A percentile compares a stretch with the other conserved stretches of the same genome.
Evolutionary conservation across 345 rosid genomes (phyloP).

Genomic region (Populus euphratica): DNA sequence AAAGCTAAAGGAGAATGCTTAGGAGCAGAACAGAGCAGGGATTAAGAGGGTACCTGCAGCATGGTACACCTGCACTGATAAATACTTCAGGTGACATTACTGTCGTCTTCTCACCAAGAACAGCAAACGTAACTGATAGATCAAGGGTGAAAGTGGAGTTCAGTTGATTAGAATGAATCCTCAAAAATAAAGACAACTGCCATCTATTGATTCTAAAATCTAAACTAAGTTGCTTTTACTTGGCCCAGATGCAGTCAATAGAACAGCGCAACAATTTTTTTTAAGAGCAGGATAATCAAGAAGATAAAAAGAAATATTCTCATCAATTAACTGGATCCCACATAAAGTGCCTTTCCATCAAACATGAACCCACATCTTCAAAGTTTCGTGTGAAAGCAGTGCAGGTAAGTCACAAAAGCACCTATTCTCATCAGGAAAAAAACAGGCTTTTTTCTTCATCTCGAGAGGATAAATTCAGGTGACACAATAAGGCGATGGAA

Average conservation of each 20-base stretch:
- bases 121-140: constrained; percentile 68
- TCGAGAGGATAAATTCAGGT: background rate
- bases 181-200: constrained; percentile 1
- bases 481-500: background rate
- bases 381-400: background rate
- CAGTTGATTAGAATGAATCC: constrained; percentile 3
- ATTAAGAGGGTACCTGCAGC: constrained; percentile 73
- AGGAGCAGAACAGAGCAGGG: constrained; percentile 21
- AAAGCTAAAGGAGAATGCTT: constrained; percentile 7
- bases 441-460: background rate
- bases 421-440: background rate
- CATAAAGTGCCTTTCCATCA: background rate
- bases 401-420: background rate
- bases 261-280: background rate
- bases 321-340: background rate
- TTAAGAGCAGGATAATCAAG: background rate
- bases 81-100: constrained; percentile 98
- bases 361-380: background rate
- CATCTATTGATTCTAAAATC: constrained; percentile 1
- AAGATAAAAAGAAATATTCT: background rate
- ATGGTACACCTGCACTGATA: constrained; percentile 81
- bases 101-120: constrained; percentile 97
- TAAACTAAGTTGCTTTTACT: constrained; percentile 1
- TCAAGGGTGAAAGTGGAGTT: constrained; percentile 13
- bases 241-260: constrained; percentile 4